Evolutionary conservation across 73 alveolate species (phyloP).

Genomic region (Breviolum minutum): DNA sequence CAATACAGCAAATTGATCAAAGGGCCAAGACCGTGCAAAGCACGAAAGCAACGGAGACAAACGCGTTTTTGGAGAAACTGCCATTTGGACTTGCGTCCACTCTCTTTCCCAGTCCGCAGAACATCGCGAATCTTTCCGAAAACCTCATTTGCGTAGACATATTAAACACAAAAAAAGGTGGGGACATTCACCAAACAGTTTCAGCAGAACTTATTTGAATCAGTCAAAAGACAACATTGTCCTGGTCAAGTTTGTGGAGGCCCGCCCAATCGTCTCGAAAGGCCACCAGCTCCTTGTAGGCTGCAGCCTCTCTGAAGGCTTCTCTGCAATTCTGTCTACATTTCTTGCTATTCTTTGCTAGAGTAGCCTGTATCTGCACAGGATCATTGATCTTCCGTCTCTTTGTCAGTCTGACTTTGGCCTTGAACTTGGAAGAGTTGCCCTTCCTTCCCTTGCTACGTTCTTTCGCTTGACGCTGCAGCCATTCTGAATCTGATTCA

Average conservation of each 20-base stretch:
- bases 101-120: neutral
- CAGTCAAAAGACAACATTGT: neutral
- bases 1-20: neutral
- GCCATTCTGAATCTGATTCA: neutral
- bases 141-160: neutral
- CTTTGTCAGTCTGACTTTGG: neutral
- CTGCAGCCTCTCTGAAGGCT: neutral
- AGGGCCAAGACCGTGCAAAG: neutral
- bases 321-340: neutral
- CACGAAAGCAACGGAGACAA: neutral
- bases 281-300: neutral
- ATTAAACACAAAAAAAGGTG: neutral
- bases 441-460: neutral
- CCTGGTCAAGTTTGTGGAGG: neutral
- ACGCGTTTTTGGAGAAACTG: neutral
- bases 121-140: neutral
- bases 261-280: neutral
- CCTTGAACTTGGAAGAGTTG: neutral
- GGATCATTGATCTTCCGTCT: neutral
- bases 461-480: neutral
- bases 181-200: neutral
- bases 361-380: neutral
- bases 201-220: neutral
- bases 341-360: neutral
- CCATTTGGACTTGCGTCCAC: neutral